phyloP scores from a whole-genome alignment of 495 filamentous ascomycete genomes.

The Echria macrotheca region DNA sequence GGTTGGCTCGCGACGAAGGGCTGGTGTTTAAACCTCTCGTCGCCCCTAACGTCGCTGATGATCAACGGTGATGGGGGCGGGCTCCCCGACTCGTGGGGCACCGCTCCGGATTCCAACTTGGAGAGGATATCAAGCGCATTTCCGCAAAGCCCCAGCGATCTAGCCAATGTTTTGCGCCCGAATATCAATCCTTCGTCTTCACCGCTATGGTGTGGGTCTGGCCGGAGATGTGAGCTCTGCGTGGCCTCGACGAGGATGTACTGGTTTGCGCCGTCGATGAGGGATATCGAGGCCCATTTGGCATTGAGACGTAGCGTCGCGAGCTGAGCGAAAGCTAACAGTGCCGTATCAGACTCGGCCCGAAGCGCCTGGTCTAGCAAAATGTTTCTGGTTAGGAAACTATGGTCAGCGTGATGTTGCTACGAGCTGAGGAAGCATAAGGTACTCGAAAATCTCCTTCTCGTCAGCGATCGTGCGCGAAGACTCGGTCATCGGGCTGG shows the following conservation, averaged over 20 bases:
- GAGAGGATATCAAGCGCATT: constrained; percentile 10
- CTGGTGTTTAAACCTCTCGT: constrained; percentile 13
- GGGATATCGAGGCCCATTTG: constrained; percentile 13
- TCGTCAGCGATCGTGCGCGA: constrained; percentile 1
- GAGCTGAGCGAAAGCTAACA: constrained; percentile 13
- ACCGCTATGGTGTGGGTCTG: constrained; percentile 4
- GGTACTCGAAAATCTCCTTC: neutral
- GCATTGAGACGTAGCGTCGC: constrained; percentile 11
- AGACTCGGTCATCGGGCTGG: constrained; percentile 3
- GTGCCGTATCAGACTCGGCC: constrained; percentile 1
- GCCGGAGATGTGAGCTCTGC: constrained; percentile 8
- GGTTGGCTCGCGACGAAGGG: constrained; percentile 17
- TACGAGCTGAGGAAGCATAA: neutral
- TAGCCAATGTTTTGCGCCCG: constrained; percentile 14
- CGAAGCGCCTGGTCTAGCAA: constrained; percentile 2
- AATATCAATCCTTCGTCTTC: constrained; percentile 9
- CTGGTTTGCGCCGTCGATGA: constrained; percentile 14
- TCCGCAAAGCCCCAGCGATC: constrained; percentile 15
- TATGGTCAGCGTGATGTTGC: constrained; percentile 1
- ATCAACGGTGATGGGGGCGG: constrained; percentile 11
- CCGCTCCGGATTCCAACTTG: neutral
- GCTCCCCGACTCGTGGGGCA: neutral
- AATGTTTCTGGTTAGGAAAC: constrained; percentile 5
- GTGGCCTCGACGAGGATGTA: constrained; percentile 21
- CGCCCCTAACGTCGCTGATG: constrained; percentile 13